Percentiles rank a stretch among this genome's conserved stretches.
Evolutionary conservation across 805 yeast genomes (phyloP).

Genomic region (Teunomyces tritomae): DNA sequence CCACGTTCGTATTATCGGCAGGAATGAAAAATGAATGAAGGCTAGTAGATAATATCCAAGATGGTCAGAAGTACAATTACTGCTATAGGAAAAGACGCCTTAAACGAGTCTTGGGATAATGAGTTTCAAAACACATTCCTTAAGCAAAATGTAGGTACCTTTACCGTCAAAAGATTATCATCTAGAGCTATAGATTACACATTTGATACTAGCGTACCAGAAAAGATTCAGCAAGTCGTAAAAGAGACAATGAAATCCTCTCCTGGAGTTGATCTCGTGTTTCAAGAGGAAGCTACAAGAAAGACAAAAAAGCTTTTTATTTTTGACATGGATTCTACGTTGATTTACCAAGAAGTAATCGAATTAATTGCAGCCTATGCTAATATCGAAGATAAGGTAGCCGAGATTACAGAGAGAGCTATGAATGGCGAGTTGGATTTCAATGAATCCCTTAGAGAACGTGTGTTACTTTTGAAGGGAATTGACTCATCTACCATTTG

Average conservation of each 20-base stretch:
- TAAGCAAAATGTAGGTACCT: neutral
- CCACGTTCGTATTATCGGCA: conserved; percentile 1
- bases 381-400: conserved; percentile 82
- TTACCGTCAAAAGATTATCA: conserved; percentile 10
- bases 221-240: conserved; percentile 4
- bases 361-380: conserved; percentile 94
- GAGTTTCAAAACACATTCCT: neutral
- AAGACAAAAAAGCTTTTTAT: conserved; percentile 59
- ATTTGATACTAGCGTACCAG: conserved; percentile 11
- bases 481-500: conserved; percentile 70
- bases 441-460: conserved; percentile 67
- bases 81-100: neutral
- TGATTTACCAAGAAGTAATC: conserved; percentile 94
- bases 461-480: conserved; percentile 82
- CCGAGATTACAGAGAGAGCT: conserved; percentile 85
- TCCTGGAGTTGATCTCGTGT: conserved; percentile 27
- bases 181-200: conserved; percentile 23
- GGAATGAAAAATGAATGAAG: conserved; percentile 2
- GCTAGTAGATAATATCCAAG: neutral
- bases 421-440: conserved; percentile 98
- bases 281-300: conserved; percentile 26
- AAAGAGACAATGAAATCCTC: conserved; percentile 1
- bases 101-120: neutral
- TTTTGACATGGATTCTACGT: conserved; percentile 97
- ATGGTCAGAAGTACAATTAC: neutral